These are phyloP conservation scores for Rhodamnia argentea DNA, from an alignment of 345 rosid species.

Conservation along the genomic window DNA sequence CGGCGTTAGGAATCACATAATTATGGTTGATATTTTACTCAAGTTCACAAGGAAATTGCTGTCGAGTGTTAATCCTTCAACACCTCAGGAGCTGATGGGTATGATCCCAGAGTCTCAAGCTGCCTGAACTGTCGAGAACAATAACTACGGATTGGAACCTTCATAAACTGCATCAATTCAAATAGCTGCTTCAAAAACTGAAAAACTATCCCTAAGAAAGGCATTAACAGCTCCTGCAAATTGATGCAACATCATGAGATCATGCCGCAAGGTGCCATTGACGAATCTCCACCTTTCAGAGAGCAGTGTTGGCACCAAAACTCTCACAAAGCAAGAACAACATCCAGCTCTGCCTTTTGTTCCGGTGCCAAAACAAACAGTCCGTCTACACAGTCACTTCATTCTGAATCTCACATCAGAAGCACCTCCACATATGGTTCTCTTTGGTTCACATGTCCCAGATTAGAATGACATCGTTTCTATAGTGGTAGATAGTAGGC, in stretches of 20 bases:
- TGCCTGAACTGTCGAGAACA: neutral
- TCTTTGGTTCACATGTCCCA: neutral
- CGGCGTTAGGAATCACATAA: rapidly evolving
- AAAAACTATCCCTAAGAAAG: neutral
- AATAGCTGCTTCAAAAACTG: neutral
- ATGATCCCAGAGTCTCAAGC: neutral
- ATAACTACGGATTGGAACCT: neutral
- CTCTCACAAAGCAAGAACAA: neutral
- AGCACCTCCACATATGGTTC: neutral
- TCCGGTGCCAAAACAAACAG: neutral
- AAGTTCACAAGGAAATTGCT: neutral
- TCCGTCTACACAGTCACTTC: neutral
- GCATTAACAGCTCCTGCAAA: neutral
- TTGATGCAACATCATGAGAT: neutral
- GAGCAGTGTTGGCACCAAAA: neutral
- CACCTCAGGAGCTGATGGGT: neutral
- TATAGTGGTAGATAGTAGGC: neutral
- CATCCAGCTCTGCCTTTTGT: too few relatives aligned
- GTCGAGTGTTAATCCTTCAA: neutral
- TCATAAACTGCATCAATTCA: neutral
- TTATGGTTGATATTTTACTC: neutral
- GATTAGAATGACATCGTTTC: neutral
- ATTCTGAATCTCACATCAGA: neutral
- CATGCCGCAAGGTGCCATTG: neutral
- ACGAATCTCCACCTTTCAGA: neutral